A percentile compares a stretch with the other conserved stretches of the same genome.
Evolutionary conservation across 2,329 filamentous ascomycete species (phyloP).

Genomic region (Neophaeococcomyces mojaviensis): DNA sequence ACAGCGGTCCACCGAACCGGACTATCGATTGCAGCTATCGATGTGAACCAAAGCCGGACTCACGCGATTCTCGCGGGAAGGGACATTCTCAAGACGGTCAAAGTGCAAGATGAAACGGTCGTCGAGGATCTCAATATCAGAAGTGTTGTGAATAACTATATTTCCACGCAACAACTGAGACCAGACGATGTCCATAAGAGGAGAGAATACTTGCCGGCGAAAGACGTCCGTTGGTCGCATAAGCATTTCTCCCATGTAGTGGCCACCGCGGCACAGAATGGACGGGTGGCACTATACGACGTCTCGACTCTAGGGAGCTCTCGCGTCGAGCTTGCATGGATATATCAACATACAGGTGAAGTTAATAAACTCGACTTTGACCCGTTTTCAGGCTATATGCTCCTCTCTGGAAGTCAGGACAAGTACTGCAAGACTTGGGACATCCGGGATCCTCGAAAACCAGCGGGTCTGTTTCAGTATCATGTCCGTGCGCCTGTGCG

Average conservation of each 20-base stretch:
- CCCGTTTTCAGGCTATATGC: slow-evolving; percentile 51
- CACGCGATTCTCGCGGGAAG: slow-evolving; percentile 59
- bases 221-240: slow-evolving; percentile 62
- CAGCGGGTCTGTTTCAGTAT: slow-evolving; percentile 38
- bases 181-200: slow-evolving; percentile 39
- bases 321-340: slow-evolving; percentile 52
- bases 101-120: slow-evolving; percentile 49
- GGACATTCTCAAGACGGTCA: slow-evolving; percentile 59
- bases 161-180: slow-evolving; percentile 37
- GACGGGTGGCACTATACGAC: slow-evolving; percentile 59
- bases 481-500: slow-evolving; percentile 53
- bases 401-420: slow-evolving; percentile 60
- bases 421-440: slow-evolving; percentile 59
- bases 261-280: slow-evolving; percentile 57
- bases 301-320: slow-evolving; percentile 35
- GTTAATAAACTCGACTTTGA: slow-evolving; percentile 61
- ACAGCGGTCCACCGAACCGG: slow-evolving; percentile 57
- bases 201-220: slow-evolving; percentile 54
- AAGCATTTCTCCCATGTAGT: slow-evolving; percentile 50
- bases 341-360: slow-evolving; percentile 59
- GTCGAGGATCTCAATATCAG: slow-evolving; percentile 58
- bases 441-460: slow-evolving; percentile 45
- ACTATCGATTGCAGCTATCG: slow-evolving; percentile 55
- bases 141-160: slow-evolving; percentile 51
- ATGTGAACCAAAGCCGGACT: slow-evolving; percentile 55